Percentiles rank a stretch among this genome's conserved stretches.
Evolutionary conservation across 768 basidiomycete genomes (phyloP).

Genomic region (Tulasnella sp.): DNA sequence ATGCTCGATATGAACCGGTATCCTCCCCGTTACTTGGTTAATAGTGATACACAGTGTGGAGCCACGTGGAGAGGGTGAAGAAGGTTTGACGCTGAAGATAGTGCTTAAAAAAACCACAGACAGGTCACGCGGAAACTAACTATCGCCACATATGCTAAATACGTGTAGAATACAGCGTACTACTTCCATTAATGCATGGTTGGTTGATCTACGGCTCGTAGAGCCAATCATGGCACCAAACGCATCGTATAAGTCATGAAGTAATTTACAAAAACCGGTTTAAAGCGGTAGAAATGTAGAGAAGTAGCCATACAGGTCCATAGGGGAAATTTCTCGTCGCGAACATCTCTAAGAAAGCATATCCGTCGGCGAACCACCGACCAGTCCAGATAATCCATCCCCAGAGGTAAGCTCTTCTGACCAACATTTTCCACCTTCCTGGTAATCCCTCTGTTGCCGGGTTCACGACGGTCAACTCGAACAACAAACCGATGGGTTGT

Average conservation of each 20-base stretch:
- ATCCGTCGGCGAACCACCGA: constrained; percentile 14
- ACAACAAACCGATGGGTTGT: constrained; percentile 10
- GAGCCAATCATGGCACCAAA: not conserved
- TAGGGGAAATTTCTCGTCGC: not conserved
- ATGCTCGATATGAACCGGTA: no score
- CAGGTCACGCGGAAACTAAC: not conserved
- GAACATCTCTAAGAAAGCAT: not conserved
- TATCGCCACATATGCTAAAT: not conserved
- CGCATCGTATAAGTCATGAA: not conserved
- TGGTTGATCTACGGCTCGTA: not conserved
- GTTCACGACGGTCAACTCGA: constrained; percentile 2
- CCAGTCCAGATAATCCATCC: constrained; percentile 8
- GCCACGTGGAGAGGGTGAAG: not conserved
- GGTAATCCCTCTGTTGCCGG: not conserved
- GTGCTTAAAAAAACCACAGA: not conserved
- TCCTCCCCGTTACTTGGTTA: no score
- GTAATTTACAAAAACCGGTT: not conserved
- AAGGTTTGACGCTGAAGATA: not conserved
- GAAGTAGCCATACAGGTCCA: not conserved
- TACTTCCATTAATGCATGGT: not conserved
- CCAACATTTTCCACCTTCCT: not conserved
- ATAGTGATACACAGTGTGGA: not conserved
- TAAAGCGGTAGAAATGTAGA: not conserved
- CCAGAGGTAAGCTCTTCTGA: constrained; percentile 1
- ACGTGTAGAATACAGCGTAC: not conserved